Base-by-base conservation (phyloP, 1,284 basidiomycete species). In the Malassezia arunalokei region DNA sequence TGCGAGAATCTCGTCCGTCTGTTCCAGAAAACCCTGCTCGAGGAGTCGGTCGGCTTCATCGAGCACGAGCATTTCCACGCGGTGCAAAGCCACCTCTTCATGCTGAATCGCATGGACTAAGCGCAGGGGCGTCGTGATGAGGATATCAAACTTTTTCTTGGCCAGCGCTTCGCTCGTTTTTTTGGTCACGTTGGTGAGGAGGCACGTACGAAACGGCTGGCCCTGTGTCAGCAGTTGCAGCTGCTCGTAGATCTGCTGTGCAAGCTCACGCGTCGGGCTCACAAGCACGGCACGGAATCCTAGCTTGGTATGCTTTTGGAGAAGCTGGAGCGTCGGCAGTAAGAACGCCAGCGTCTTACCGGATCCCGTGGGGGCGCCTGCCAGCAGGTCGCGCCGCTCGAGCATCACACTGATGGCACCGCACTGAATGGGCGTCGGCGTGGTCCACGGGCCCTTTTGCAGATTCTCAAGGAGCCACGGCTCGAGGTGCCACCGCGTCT, bases 1-100 rank as follows among this genome's bases (percentile, higher is more conserved):
- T 3, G 81, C 80, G 8, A 94, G 76, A 52, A 98, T 83, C 65
- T 91, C 87, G 76, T 91, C 81, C 1, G 90, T 82, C 77, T 98
- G 92, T 14, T 81, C 76, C 47, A 90, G 75, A 73, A 98, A 98
- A 63, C 92, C 90, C 57, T 68, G 56, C 37, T 95, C 90, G 20
- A 98, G 77, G 64, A 98, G 81, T 27, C 73, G 66, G 56, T 71
- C 67, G 30, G 67, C 68, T 49, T 70, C 69, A 47, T 71, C 68
- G 27, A 71, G 51, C 20, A 71, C 67, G 9, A 70, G 47, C 32
- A 63, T 50, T 4, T 57, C 44, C 12, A 71, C 69, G n/a, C 58
- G 59, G 42, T 49, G 40, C 17, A 71, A 49, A 40, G 65, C 64
- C 11, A 68, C 48, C 42, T 66, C 66, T 5, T 67, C 56, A 49